phyloP scores from a whole-genome alignment of 148 eudicot genomes.

The Suaeda aralocaspica region DNA sequence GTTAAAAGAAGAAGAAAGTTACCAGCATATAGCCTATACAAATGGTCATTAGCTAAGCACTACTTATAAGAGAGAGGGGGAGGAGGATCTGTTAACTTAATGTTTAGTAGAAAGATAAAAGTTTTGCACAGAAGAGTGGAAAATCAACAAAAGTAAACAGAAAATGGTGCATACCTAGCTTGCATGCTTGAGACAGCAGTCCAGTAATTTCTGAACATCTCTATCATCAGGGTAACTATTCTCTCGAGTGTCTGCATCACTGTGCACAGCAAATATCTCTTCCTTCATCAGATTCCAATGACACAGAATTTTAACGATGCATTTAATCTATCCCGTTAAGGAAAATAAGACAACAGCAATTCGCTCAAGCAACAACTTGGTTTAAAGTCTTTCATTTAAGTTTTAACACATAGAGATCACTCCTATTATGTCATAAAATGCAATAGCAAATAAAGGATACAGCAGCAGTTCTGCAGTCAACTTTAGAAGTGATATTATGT shows the following conservation, averaged over 20 bases:
- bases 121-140: neutral
- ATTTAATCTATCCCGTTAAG: slow-evolving; percentile 55
- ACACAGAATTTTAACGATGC: slow-evolving; percentile 43
- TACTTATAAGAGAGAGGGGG: no score
- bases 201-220: slow-evolving; percentile 54
- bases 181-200: slow-evolving; percentile 44
- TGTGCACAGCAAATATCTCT: slow-evolving; percentile 6
- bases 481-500: slow-evolving; percentile 26
- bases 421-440: neutral
- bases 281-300: slow-evolving; percentile 53
- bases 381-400: neutral
- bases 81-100: no score
- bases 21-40: no score
- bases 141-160: neutral
- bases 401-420: neutral
- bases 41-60: no score
- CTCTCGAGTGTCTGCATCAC: slow-evolving; percentile 17
- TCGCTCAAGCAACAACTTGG: neutral
- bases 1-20: no score
- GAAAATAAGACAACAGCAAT: slow-evolving; percentile 26
- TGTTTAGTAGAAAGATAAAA: neutral
- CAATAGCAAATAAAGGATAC: slow-evolving; percentile 55
- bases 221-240: slow-evolving; percentile 34
- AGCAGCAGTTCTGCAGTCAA: slow-evolving; percentile 41
- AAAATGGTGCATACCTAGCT: slow-evolving; percentile 29